Conservation (phyloP, 2,329 filamentous ascomycete species). For the Stenocarpella maydis region DNA sequence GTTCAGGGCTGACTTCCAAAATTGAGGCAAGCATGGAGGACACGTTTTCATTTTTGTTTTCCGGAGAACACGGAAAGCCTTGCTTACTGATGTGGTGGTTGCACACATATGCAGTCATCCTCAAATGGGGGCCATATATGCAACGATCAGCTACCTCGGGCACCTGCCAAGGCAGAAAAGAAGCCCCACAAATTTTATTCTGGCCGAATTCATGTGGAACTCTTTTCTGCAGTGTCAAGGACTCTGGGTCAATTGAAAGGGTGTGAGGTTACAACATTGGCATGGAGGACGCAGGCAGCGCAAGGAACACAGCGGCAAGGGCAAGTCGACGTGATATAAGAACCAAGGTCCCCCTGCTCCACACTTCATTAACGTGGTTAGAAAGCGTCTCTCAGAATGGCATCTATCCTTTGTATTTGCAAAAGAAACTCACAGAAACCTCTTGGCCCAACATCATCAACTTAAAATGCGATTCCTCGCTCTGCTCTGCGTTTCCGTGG, state of each 20-base stretch:
- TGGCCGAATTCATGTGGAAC: not conserved
- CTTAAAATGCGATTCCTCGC: not conserved
- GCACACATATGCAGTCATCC: not conserved
- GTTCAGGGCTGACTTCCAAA: no score
- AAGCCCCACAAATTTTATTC: not conserved
- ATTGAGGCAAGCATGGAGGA: no score
- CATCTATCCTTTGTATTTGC: not conserved
- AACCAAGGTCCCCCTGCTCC: not conserved
- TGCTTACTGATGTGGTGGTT: not conserved
- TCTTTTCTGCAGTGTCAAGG: not conserved
- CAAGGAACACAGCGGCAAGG: not conserved
- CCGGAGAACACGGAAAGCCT: not conserved
- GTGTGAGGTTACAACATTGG: no score
- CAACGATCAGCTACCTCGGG: not conserved
- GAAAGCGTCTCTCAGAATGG: not conserved
- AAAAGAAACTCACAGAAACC: not conserved
- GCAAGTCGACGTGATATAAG: not conserved
- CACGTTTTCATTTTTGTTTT: no score
- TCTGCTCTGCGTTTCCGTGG: not conserved
- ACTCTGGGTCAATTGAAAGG: not conserved
- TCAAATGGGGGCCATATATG: not conserved
- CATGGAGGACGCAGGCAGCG: not conserved
- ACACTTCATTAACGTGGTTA: not conserved
- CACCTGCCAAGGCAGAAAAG: no score
- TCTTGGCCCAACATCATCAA: not conserved